Percentiles rank a stretch among this genome's conserved stretches.
phyloP scores from a whole-genome alignment of 306 rosid genomes.

The Prunus davidiana region DNA sequence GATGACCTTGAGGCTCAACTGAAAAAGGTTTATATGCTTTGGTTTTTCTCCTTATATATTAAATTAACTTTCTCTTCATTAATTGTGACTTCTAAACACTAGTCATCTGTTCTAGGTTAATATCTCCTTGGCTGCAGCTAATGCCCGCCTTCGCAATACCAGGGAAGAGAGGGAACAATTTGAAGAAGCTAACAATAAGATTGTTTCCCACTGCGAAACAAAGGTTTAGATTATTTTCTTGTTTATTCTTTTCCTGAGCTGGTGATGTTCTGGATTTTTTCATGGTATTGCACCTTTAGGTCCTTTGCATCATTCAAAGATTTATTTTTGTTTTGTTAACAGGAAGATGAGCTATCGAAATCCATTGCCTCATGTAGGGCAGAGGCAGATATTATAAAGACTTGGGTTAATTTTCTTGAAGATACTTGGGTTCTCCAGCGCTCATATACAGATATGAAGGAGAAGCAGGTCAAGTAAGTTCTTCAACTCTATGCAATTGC shows the following conservation, averaged over 20 bases:
- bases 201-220: conserved; percentile 74
- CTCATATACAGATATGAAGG: conserved; percentile 60
- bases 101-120: conserved; percentile 55
- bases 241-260: background rate
- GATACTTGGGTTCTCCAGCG: conserved; percentile 86
- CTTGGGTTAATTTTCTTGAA: conserved; percentile 94
- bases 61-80: conserved; percentile 4
- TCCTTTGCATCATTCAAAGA: background rate
- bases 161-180: conserved; percentile 97
- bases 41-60: background rate
- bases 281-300: background rate
- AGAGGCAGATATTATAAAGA: conserved; percentile 77
- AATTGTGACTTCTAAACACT: conserved; percentile 19
- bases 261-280: conserved; percentile 3
- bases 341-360: conserved; percentile 88
- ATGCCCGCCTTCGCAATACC: conserved; percentile 75
- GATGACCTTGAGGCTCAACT: conserved; percentile 88
- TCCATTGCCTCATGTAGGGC: conserved; percentile 63
- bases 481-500: conserved; percentile 23
- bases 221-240: conserved; percentile 45
- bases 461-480: conserved; percentile 82
- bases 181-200: conserved; percentile 94
- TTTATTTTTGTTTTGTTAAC: conserved; percentile 24
- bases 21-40: conserved; percentile 55
- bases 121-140: conserved; percentile 81